phyloP scores from a whole-genome alignment of 192 early-diverging fungal species.

The Podila clonocystis region DNA sequence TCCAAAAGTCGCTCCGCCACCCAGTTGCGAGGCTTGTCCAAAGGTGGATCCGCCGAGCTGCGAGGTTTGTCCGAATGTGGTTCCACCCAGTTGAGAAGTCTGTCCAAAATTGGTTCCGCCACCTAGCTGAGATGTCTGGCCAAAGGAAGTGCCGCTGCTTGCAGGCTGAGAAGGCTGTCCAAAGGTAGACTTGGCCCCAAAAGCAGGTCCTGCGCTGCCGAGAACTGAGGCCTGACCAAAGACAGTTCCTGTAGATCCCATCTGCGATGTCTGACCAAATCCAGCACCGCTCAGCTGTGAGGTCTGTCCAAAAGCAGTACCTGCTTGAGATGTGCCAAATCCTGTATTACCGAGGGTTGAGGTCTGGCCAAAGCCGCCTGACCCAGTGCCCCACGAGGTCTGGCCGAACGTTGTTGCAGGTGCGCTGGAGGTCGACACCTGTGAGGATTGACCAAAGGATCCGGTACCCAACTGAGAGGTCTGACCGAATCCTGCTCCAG shows the following conservation, averaged over 20 bases:
- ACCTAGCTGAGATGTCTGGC: conserved; percentile 20
- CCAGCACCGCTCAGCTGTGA: conserved; percentile 15
- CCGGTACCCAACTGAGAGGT: conserved; percentile 5
- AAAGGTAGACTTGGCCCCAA: conserved; percentile 8
- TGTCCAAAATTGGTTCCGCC: conserved; percentile 20
- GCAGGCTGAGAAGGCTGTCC: conserved; percentile 20
- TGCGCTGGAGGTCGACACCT: background rate
- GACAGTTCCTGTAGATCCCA: conserved; percentile 1
- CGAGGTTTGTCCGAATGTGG: conserved; percentile 27
- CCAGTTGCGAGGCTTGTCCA: background rate
- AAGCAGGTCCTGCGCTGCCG: background rate
- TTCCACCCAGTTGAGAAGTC: conserved; percentile 14
- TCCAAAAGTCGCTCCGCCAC: background rate
- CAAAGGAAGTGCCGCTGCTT: conserved; percentile 10
- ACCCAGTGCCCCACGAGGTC: conserved; percentile 3
- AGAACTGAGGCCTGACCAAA: conserved; percentile 31
- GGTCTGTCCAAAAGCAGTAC: conserved; percentile 24
- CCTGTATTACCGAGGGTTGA: conserved; percentile 11
- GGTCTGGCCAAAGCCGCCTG: conserved; percentile 25
- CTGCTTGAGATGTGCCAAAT: conserved; percentile 12
- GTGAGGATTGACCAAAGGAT: conserved; percentile 30
- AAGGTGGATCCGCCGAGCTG: conserved; percentile 13
- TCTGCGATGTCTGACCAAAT: conserved; percentile 21
- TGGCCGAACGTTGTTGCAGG: conserved; percentile 9
- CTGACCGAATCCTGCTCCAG: conserved; percentile 12